phyloP scores from a whole-genome alignment of 306 rosid genomes.

The Betula pendula region DNA sequence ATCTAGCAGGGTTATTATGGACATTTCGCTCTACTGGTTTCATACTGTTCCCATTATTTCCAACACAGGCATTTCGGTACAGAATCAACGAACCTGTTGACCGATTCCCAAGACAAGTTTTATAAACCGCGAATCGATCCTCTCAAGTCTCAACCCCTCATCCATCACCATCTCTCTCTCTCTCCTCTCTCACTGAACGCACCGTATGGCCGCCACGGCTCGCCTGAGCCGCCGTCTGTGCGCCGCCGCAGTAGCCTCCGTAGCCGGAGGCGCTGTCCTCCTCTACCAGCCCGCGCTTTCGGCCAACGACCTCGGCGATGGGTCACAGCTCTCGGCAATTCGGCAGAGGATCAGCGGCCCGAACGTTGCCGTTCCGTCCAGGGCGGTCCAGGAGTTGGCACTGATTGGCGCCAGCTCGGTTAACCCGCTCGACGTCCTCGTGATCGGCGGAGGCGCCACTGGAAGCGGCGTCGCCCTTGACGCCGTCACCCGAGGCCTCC shows the following conservation, averaged over 20 bases:
- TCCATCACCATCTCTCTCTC: too few species aligned
- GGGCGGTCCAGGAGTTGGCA: constrained; percentile 65
- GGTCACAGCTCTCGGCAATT: constrained; percentile 34
- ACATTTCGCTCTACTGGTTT: neutral
- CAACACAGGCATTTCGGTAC: neutral
- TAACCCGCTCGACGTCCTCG: constrained; percentile 83
- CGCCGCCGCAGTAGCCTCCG: constrained; percentile 50
- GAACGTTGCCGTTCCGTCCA: constrained; percentile 56
- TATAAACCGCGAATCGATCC: neutral
- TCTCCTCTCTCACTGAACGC: neutral
- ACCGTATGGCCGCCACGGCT: constrained; percentile 44
- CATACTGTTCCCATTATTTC: neutral
- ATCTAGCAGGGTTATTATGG: neutral
- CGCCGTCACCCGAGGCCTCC: constrained; percentile 87
- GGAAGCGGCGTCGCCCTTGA: constrained; percentile 85
- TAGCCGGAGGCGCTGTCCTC: constrained; percentile 53
- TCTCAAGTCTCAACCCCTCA: neutral
- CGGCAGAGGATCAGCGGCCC: constrained; percentile 58
- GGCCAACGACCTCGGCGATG: constrained; percentile 46
- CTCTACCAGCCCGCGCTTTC: constrained; percentile 49
- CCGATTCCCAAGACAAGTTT: constrained; percentile 38
- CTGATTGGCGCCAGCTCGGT: constrained; percentile 54
- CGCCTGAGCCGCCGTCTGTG: constrained; percentile 58
- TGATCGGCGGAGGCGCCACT: constrained; percentile 97
- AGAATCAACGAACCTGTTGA: constrained; percentile 15